Conservation (phyloP, 495 filamentous ascomycete genomes). For the Aspergillus leporis region DNA sequence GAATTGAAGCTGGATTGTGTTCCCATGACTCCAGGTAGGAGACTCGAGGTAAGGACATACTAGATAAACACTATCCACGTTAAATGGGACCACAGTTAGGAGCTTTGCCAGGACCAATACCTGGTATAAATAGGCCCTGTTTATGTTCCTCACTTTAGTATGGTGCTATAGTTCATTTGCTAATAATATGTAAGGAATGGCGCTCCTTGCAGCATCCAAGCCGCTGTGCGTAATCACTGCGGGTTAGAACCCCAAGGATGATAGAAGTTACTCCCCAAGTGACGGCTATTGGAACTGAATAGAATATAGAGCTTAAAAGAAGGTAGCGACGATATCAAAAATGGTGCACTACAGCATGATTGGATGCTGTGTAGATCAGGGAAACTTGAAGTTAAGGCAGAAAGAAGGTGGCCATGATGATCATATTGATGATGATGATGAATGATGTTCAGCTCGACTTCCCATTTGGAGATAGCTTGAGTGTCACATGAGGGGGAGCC, state of each 20-base stretch:
- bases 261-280: background rate
- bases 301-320: background rate
- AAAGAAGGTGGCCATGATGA: background rate
- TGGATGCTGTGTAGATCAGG: background rate
- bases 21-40: conserved; percentile 47
- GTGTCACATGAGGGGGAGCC: background rate
- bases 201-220: background rate
- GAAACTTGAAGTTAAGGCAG: background rate
- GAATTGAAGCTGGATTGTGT: conserved; percentile 38
- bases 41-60: conserved; percentile 27
- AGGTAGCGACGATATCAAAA: background rate
- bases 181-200: background rate
- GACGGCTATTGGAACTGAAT: background rate
- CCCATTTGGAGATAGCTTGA: background rate
- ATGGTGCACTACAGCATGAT: background rate
- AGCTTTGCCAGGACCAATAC: background rate
- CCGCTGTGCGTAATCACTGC: too few species aligned
- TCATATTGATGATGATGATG: background rate
- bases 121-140: background rate
- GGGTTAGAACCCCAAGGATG: too few species aligned
- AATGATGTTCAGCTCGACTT: background rate
- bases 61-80: background rate
- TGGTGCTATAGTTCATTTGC: background rate
- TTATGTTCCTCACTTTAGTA: background rate
- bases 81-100: background rate